Evolutionary conservation across 768 basidiomycete species (phyloP).

Genomic region (Tylopilus intermedius): DNA sequence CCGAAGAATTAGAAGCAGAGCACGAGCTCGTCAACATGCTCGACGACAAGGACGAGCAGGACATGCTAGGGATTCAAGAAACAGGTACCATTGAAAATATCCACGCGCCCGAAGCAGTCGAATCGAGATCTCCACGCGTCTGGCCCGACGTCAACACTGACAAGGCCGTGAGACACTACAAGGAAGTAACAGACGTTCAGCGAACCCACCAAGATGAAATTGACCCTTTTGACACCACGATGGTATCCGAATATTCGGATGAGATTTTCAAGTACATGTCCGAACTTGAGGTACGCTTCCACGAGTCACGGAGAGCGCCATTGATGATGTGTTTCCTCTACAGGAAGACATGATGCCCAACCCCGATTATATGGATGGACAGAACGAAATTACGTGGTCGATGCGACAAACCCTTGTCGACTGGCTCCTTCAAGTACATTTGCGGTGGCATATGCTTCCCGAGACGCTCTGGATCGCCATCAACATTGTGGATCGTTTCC

Average conservation of each 20-base stretch:
- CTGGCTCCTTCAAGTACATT: constrained; percentile 96
- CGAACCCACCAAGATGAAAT: constrained; percentile 62
- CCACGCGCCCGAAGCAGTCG: constrained; percentile 33
- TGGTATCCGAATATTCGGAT: constrained; percentile 99
- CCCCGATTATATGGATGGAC: constrained; percentile 88
- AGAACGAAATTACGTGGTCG: constrained; percentile 86
- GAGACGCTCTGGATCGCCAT: constrained; percentile 99
- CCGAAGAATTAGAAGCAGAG: constrained; percentile 33
- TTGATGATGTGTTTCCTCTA: constrained; percentile 18
- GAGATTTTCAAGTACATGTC: constrained; percentile 98
- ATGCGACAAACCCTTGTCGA: constrained; percentile 98
- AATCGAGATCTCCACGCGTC: constrained; percentile 43
- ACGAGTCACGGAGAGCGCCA: neutral
- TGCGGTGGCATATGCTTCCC: constrained; percentile 97
- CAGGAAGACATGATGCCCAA: constrained; percentile 87
- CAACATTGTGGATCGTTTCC: constrained; percentile 93
- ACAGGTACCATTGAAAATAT: constrained; percentile 42
- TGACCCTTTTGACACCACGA: constrained; percentile 71
- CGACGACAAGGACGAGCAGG: constrained; percentile 55
- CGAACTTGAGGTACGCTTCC: constrained; percentile 72
- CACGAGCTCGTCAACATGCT: constrained; percentile 36
- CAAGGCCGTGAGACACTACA: constrained; percentile 51
- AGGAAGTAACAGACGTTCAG: constrained; percentile 63
- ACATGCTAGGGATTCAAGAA: constrained; percentile 51
- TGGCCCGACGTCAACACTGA: constrained; percentile 77